Evolutionary conservation across 1,284 basidiomycete species (phyloP).

Genomic region (Fomes fomentarius): DNA sequence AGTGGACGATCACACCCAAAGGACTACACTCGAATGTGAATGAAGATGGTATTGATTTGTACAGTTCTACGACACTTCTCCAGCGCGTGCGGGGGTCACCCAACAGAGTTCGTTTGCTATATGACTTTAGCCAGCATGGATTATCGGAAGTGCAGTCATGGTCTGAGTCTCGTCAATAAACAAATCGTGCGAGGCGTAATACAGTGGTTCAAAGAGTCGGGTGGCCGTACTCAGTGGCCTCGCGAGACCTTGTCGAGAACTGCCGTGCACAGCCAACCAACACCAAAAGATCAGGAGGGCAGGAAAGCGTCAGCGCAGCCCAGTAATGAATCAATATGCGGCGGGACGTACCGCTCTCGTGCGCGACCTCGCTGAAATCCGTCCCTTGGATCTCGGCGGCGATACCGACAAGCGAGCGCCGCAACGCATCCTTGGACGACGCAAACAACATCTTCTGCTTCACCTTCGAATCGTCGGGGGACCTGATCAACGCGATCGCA

Average conservation of each 20-base stretch:
- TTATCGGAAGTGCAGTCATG: too few relatives aligned
- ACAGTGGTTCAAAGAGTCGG: not conserved
- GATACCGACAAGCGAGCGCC: conserved; percentile 73
- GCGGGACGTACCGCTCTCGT: conserved; percentile 69
- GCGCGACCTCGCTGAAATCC: conserved; percentile 77
- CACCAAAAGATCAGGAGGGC: not conserved
- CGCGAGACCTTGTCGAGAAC: conserved; percentile 36
- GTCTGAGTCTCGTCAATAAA: conserved; percentile 18
- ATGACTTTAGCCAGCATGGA: conserved; percentile 13
- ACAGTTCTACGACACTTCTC: conserved; percentile 30
- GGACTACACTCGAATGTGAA: not conserved
- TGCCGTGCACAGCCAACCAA: conserved; percentile 3
- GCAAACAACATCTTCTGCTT: conserved; percentile 96
- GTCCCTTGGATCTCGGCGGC: conserved; percentile 88
- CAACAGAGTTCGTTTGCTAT: conserved; percentile 18
- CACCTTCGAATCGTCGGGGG: conserved; percentile 86
- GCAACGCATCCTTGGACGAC: conserved; percentile 88
- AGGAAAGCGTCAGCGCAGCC: not conserved
- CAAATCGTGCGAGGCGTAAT: conserved; percentile 4
- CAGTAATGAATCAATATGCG: not conserved
- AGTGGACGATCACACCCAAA: too few relatives aligned
- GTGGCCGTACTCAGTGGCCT: conserved; percentile 22
- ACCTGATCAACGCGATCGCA: conserved; percentile 53
- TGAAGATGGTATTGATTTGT: conserved; percentile 22
- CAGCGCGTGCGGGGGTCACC: conserved; percentile 14